Evolutionary conservation across 2,329 filamentous ascomycete genomes (phyloP).

Genomic region (Fusarium torreyae): DNA sequence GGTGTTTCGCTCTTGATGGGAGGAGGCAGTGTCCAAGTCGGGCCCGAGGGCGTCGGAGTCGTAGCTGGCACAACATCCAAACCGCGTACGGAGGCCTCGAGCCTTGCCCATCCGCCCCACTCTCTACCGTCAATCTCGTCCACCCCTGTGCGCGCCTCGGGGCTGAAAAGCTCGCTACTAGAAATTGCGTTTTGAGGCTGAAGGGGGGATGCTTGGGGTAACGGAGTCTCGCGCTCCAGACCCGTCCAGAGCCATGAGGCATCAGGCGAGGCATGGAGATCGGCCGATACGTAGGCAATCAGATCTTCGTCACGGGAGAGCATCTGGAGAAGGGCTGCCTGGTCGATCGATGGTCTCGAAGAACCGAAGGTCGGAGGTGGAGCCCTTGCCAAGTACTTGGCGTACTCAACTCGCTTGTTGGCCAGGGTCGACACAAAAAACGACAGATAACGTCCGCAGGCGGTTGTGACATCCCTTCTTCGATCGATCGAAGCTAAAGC

Average conservation of each 20-base stretch:
- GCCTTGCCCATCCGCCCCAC: conserved; percentile 85
- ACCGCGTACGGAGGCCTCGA: conserved; percentile 68
- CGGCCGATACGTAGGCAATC: conserved; percentile 86
- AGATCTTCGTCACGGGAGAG: conserved; percentile 83
- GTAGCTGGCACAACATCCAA: conserved; percentile 48
- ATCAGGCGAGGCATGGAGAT: conserved; percentile 85
- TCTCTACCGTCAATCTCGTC: conserved; percentile 72
- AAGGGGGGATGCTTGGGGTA: conserved; percentile 44
- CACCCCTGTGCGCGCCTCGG: conserved; percentile 66
- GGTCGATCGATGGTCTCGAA: conserved; percentile 52
- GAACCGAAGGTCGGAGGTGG: conserved; percentile 53
- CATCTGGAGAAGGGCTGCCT: conserved; percentile 52
- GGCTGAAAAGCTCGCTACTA: conserved; percentile 60
- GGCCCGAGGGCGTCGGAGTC: conserved; percentile 53
- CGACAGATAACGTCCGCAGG: conserved; percentile 84
- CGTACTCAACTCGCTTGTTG: conserved; percentile 66
- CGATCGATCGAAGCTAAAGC: conserved; percentile 79
- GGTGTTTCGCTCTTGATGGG: conserved; percentile 57
- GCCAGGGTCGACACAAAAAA: conserved; percentile 83
- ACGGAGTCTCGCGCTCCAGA: conserved; percentile 65
- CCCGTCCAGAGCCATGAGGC: conserved; percentile 87
- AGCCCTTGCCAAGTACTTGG: conserved; percentile 56
- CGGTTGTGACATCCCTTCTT: conserved; percentile 78
- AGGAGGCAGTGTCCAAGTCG: conserved; percentile 54
- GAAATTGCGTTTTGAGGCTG: conserved; percentile 41